Percentiles rank a stretch among this genome's conserved stretches.
Conservation (phyloP, 257 asterid genomes). For the Eustoma russellianum region DNA sequence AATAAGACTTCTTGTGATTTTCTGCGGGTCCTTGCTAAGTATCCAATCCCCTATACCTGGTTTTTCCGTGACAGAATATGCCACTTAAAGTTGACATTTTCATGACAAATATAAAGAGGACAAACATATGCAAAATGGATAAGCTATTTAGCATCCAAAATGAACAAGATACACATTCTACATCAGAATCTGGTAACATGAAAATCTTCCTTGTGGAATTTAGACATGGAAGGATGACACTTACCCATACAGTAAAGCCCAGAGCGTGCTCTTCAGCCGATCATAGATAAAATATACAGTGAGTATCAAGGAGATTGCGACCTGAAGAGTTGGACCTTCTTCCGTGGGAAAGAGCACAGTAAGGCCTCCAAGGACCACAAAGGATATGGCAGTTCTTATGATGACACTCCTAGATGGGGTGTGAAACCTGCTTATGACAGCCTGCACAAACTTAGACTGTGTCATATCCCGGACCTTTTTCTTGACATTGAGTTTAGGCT, state of each 20-base stretch:
- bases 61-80: no score
- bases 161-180: not conserved
- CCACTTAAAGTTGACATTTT: no score
- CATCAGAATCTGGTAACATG: no score
- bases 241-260: constrained; percentile 84
- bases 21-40: no score
- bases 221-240: constrained; percentile 11
- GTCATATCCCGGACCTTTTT: constrained; percentile 80
- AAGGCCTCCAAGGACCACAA: constrained; percentile 63
- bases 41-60: no score
- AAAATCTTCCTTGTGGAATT: no score
- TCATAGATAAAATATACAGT: constrained; percentile 67
- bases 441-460: constrained; percentile 73
- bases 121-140: not conserved
- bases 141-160: not conserved
- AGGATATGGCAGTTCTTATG: constrained; percentile 68
- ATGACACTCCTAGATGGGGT: constrained; percentile 61
- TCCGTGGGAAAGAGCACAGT: constrained; percentile 91
- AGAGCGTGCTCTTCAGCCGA: constrained; percentile 67
- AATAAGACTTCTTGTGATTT: no score
- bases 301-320: constrained; percentile 60
- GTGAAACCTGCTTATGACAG: constrained; percentile 73
- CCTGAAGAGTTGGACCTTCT: constrained; percentile 98
- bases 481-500: constrained; percentile 80
- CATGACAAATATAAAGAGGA: not conserved